phyloP scores from a whole-genome alignment of 2,329 filamentous ascomycete species.

The Fusarium sp. region DNA sequence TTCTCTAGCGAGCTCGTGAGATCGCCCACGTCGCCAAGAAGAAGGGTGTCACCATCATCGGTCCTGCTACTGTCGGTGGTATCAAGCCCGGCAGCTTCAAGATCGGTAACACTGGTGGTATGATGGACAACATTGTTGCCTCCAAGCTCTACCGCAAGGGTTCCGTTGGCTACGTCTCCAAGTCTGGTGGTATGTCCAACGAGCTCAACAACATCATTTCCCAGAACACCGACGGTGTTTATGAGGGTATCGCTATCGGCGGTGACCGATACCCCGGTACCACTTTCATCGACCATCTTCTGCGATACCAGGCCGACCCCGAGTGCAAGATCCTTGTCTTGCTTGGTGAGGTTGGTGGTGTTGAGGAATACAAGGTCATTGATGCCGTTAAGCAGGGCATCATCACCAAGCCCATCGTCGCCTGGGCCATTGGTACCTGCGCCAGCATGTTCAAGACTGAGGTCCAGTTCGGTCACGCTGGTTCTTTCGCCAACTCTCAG shows the following conservation, averaged over 20 bases:
- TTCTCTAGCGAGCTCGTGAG: slow-evolving; percentile 85
- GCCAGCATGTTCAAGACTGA: slow-evolving; percentile 99
- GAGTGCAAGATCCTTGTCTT: slow-evolving; percentile 97
- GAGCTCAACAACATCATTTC: slow-evolving; percentile 99
- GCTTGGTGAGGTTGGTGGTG: slow-evolving; percentile 98
- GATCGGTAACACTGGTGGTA: slow-evolving; percentile 99
- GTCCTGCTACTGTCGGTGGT: slow-evolving; percentile 96
- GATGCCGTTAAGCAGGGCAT: slow-evolving; percentile 93
- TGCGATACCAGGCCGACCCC: slow-evolving; percentile 95
- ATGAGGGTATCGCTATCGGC: slow-evolving; percentile 99
- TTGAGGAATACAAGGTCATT: slow-evolving; percentile 99
- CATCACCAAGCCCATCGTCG: slow-evolving; percentile 98
- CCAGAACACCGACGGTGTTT: slow-evolving; percentile 95
- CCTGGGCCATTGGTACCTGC: slow-evolving; percentile 99
- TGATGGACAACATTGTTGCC: slow-evolving; percentile 99
- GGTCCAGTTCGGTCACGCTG: slow-evolving; percentile 99
- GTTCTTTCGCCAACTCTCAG: slow-evolving; percentile 98
- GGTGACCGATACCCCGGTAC: slow-evolving; percentile 99
- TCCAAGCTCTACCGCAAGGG: slow-evolving; percentile 99
- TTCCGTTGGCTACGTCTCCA: slow-evolving; percentile 98
- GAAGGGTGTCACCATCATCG: slow-evolving; percentile 99
- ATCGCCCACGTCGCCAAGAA: slow-evolving; percentile 96
- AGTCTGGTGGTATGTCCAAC: slow-evolving; percentile 99
- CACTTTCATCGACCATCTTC: slow-evolving; percentile 98
- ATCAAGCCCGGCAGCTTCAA: slow-evolving; percentile 99